Evolutionary conservation across 129 eudicot species (phyloP), one percentile per base, ranked within the genome.

Genomic region (Pittosporum tobira): DNA sequence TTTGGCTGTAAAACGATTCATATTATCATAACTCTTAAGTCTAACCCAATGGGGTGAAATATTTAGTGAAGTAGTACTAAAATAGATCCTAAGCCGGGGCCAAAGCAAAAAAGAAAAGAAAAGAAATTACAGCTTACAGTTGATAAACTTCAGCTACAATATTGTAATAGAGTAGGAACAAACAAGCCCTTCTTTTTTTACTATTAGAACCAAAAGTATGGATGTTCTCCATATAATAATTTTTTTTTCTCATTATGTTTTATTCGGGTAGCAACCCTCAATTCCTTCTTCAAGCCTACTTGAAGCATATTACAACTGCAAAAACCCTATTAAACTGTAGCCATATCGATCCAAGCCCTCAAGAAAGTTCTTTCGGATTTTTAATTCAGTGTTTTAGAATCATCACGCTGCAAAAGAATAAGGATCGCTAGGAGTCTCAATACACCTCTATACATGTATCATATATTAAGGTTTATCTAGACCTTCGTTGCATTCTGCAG

Each of bases 401-500:
- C n/a, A n/a, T n/a, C n/a, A n/a, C n/a, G n/a, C n/a, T n/a, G n/a
- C n/a, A n/a, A n/a, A n/a, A n/a, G n/a, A n/a, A n/a, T n/a, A n/a
- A n/a, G n/a, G n/a, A 21, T 5, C 0, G 53, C 14, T 23, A 16
- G 25, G 38, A 34, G 50, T 24, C 15, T 57, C 42, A 24, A 13
- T 57, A 15, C 16, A 31, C 18, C 40, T 12, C 0, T 16, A 9
- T 47, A 12, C 5, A 30, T 57, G 16, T 31, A 10, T 19, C 20
- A 3, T 19, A 21, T 21, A 55, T 70, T 58, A 78, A 38, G 76
- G 45, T 66, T 84, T 84, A 24, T 77, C 77, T 3, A 84, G 42
- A 62, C 74, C 69, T 22, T 59, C 73, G 26, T 70, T 61, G 48
- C 75, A 74, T 23, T 70, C 86, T 0, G 85, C 77, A 23, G 62